Percentiles rank a stretch among this genome's conserved stretches.
Conservation (phyloP, 176 grass and related monocot species). For the Puccinellia tenuiflora region DNA sequence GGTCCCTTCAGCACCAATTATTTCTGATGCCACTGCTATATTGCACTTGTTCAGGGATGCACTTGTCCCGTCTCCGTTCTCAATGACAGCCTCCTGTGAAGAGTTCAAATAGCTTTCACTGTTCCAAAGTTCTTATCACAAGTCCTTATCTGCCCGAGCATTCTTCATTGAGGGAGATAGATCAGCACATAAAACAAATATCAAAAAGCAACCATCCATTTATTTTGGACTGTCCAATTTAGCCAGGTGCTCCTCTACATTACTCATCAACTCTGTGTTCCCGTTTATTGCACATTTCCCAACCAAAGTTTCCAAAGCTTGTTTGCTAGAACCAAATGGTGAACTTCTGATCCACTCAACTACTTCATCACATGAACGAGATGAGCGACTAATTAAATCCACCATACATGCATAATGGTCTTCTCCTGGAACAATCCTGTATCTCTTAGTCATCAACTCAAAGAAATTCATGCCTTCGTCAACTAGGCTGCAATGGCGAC, state of each 20-base stretch:
- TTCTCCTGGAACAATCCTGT: slow-evolving; percentile 47
- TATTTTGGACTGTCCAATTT: not conserved
- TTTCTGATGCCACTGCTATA: not conserved
- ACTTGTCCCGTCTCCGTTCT: not conserved
- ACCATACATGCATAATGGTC: slow-evolving; percentile 49
- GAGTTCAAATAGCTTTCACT: not conserved
- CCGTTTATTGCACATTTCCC: not conserved
- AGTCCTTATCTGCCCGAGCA: not conserved
- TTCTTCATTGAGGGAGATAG: not conserved
- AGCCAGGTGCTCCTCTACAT: slow-evolving; percentile 13
- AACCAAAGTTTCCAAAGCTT: slow-evolving; percentile 43
- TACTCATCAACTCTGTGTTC: slow-evolving; percentile 16
- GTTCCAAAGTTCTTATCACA: not conserved
- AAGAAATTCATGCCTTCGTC: slow-evolving; percentile 63
- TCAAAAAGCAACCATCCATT: not conserved
- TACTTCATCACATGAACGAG: slow-evolving; percentile 31
- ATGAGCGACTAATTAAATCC: slow-evolving; percentile 47
- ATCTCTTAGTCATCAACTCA: slow-evolving; percentile 53
- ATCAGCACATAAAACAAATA: not conserved
- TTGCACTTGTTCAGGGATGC: not conserved
- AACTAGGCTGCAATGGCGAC: slow-evolving; percentile 43
- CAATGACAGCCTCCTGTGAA: slow-evolving; percentile 12
- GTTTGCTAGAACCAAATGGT: slow-evolving; percentile 24
- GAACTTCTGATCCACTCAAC: slow-evolving; percentile 45
- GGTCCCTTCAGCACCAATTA: no score